Evolutionary conservation across 1,139 yeast genomes (phyloP).

Genomic region (Scheffersomyces segobiensis): DNA sequence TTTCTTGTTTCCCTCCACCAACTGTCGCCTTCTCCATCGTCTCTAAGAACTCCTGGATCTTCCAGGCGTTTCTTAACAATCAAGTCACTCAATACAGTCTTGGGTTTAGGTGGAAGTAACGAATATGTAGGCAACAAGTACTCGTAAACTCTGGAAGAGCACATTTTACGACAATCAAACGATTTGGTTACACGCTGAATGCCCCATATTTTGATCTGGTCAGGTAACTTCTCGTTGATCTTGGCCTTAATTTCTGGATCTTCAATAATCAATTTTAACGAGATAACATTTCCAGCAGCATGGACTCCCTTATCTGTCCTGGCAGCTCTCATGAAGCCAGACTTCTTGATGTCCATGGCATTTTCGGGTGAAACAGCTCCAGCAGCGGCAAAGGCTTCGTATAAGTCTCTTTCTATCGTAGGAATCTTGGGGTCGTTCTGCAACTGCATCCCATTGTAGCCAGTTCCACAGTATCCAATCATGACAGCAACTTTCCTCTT

Average conservation of each 20-base stretch:
- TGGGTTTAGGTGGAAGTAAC: conserved; percentile 86
- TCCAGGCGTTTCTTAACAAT: conserved; percentile 53
- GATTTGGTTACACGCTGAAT: conserved; percentile 85
- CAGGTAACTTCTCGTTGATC: conserved; percentile 77
- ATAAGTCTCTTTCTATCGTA: conserved; percentile 91
- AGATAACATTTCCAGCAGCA: conserved; percentile 95
- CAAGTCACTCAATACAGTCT: conserved; percentile 59
- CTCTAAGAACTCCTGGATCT: conserved; percentile 60
- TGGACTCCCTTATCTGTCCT: conserved; percentile 99
- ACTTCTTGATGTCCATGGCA: conserved; percentile 85
- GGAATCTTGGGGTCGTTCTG: conserved; percentile 77
- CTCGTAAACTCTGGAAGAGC: conserved; percentile 92
- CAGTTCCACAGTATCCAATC: conserved; percentile 97
- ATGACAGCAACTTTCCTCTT: conserved; percentile 86
- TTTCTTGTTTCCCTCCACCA: conserved; percentile 68
- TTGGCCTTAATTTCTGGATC: conserved; percentile 74
- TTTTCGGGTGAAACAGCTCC: conserved; percentile 92
- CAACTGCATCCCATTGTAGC: conserved; percentile 96
- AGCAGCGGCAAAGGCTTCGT: conserved; percentile 79
- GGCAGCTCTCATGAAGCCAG: conserved; percentile 93
- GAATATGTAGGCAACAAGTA: conserved; percentile 90
- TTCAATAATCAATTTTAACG: conserved; percentile 84
- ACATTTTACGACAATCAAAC: conserved; percentile 93
- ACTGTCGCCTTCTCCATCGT: conserved; percentile 64
- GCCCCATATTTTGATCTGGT: conserved; percentile 90